phyloP scores from a whole-genome alignment of 1,284 basidiomycete genomes.

The Boletus mariae region DNA sequence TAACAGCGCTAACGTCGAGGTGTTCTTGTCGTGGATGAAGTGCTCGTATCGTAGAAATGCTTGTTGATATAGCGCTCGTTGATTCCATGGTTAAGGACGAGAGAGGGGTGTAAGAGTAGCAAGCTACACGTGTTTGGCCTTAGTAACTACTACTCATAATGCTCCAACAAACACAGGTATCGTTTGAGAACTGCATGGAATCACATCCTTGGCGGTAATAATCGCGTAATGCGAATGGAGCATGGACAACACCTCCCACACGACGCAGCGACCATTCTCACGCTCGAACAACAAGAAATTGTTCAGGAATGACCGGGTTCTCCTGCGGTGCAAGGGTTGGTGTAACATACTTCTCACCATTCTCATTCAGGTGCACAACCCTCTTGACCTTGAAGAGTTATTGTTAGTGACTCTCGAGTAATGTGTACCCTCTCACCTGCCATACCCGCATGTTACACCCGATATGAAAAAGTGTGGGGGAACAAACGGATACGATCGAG shows the following conservation, averaged over 20 bases:
- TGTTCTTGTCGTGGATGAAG: slow-evolving; percentile 22
- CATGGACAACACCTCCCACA: not conserved
- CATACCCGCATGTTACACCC: slow-evolving; percentile 52
- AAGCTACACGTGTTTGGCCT: slow-evolving; percentile 33
- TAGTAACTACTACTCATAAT: not conserved
- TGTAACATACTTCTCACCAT: slow-evolving; percentile 37
- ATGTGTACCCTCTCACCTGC: slow-evolving; percentile 38
- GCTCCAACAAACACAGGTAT: not conserved
- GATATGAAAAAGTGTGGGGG: slow-evolving; percentile 42
- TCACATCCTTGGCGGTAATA: not conserved
- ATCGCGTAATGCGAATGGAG: not conserved
- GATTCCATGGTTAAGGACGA: slow-evolving; percentile 24
- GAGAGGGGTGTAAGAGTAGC: slow-evolving; percentile 1
- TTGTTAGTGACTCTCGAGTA: not conserved
- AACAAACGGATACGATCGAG: slow-evolving; percentile 40
- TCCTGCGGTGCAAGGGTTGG: slow-evolving; percentile 52
- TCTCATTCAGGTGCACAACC: slow-evolving; percentile 34
- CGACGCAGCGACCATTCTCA: not conserved
- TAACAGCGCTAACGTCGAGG: slow-evolving; percentile 31
- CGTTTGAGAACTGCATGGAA: no score
- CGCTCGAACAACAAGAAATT: slow-evolving; percentile 61
- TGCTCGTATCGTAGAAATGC: slow-evolving; percentile 25
- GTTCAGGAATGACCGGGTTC: slow-evolving; percentile 64
- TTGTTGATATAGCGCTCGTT: slow-evolving; percentile 18
- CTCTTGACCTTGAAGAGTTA: slow-evolving; percentile 46